Base-by-base conservation (phyloP, 345 rosid species). In the Aquilaria malaccensis region DNA sequence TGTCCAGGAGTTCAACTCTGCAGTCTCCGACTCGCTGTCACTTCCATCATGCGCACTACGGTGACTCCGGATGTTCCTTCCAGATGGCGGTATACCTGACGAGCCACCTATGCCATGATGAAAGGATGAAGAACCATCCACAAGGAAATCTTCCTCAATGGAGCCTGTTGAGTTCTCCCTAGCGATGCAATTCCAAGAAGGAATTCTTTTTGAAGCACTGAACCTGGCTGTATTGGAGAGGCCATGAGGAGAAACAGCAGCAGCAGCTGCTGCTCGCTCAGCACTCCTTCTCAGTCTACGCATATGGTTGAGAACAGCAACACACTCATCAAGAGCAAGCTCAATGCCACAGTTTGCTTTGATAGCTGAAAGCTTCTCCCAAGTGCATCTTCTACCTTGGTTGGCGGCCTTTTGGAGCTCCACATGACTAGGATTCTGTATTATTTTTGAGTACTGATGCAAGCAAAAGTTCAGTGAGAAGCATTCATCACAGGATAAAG, bases 301-400 rank as follows among this genome's bases (percentile, higher is more conserved):
- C 96, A 90, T 88, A 81, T 94, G 99, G 81, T 90, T 94, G 45
- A 94, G 95, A 41, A 85, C 80, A 2, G 89, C 81, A n/a, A 94
- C 99, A 59, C 91, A 90, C 74, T 94, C 99, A 47, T 94, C 99
- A 46, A 94, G 96, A n/a, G 91, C 92, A 60, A 90, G 96, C 77
- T 94, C 97, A 45, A 91, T 94, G 11, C 91, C 96, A 5, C 96
- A 94, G 78, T 94, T 88, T 49, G 95, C 96, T 82, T 94, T 94
- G 5, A 91, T 88, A 37, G 96, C 97, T 3, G 99, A 88, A 52
- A 94, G 95, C 89, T 94, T 94, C 76, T 94, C 99, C 99, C 99
- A 91, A 43, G 99, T 94, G 72, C 99, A 83, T 74, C 99, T 83
- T 61, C 99, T 86, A 60, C 97, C 99, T 73, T 94, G 99, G 82